phyloP scores from a whole-genome alignment of 495 filamentous ascomycete species.

The Penicillium soppii region DNA sequence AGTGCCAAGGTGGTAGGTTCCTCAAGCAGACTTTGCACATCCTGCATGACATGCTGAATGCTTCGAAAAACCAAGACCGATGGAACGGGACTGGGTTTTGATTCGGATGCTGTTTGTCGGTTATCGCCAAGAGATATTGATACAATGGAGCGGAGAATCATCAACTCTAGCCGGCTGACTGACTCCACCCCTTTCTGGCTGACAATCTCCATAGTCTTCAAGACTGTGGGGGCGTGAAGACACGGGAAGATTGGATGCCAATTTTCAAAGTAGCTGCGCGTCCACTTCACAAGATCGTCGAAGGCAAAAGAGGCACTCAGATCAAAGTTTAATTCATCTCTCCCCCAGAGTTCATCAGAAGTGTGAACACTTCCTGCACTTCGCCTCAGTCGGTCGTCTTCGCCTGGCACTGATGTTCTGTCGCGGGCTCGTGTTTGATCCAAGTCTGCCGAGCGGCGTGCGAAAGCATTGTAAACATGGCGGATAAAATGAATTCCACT shows the following conservation, averaged over 20 bases:
- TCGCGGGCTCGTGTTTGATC: constrained; percentile 27
- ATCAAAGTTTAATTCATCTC: constrained; percentile 25
- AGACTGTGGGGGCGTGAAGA: constrained; percentile 42
- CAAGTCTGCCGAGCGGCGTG: constrained; percentile 36
- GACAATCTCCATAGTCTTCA: constrained; percentile 35
- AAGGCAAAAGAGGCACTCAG: constrained; percentile 20
- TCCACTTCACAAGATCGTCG: constrained; percentile 38
- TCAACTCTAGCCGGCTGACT: constrained; percentile 25
- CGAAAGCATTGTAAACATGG: constrained; percentile 45
- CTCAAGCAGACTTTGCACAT: constrained; percentile 33
- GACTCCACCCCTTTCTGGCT: constrained; percentile 19
- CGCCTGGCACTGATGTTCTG: constrained; percentile 42
- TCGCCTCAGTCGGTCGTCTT: constrained; percentile 43
- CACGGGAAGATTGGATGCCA: constrained; percentile 52
- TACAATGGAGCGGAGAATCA: constrained; percentile 45
- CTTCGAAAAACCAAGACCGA: constrained; percentile 34
- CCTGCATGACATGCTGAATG: constrained; percentile 37
- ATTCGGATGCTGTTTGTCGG: constrained; percentile 21
- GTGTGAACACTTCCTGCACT: constrained; percentile 7
- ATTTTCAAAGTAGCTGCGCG: constrained; percentile 43
- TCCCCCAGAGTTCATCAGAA: constrained; percentile 27
- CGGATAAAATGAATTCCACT: constrained; percentile 52
- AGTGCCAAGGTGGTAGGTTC: constrained; percentile 36
- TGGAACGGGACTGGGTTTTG: constrained; percentile 24
- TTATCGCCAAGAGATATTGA: constrained; percentile 43